Conservation (phyloP, 345 rosid species). For the Hypericum androsaemum region DNA sequence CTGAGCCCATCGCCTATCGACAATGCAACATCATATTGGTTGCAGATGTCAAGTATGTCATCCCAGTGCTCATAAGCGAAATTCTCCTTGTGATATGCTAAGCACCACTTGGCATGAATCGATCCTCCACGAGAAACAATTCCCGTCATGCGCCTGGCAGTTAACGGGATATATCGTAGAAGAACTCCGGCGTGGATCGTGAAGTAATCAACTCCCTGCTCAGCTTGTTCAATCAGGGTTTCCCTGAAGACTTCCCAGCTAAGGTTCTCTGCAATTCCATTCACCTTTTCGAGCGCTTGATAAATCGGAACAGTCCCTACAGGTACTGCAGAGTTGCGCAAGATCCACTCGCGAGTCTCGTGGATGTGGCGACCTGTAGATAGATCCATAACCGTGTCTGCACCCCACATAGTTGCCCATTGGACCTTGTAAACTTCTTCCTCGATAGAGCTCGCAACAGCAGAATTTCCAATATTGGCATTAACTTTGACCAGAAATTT, state of each 20-base stretch:
- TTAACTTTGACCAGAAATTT: slow-evolving; percentile 93
- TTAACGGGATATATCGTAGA: slow-evolving; percentile 82
- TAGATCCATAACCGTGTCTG: slow-evolving; percentile 96
- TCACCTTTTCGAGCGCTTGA: slow-evolving; percentile 94
- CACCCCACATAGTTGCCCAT: slow-evolving; percentile 99
- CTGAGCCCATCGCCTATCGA: slow-evolving; percentile 95
- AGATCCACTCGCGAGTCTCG: slow-evolving; percentile 94
- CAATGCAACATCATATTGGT: slow-evolving; percentile 89
- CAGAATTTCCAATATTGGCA: slow-evolving; percentile 96
- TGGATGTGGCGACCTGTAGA: slow-evolving; percentile 98
- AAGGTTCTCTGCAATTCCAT: slow-evolving; percentile 88
- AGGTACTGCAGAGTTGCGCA: slow-evolving; percentile 90
- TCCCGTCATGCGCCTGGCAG: slow-evolving; percentile 94
- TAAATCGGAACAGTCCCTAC: slow-evolving; percentile 96
- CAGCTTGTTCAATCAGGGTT: slow-evolving; percentile 90
- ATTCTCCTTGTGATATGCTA: slow-evolving; percentile 91
- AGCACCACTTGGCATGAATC: slow-evolving; percentile 97
- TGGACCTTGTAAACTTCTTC: slow-evolving; percentile 98
- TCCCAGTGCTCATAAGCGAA: slow-evolving; percentile 99
- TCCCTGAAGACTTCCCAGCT: slow-evolving; percentile 91
- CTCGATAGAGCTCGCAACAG: slow-evolving; percentile 92
- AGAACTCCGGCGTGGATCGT: slow-evolving; percentile 95
- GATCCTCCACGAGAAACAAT: slow-evolving; percentile 97
- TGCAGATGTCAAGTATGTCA: slow-evolving; percentile 90
- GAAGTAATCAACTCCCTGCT: slow-evolving; percentile 98